phyloP scores from a whole-genome alignment of 2,329 filamentous ascomycete genomes.

The Zasmidium angulare region DNA sequence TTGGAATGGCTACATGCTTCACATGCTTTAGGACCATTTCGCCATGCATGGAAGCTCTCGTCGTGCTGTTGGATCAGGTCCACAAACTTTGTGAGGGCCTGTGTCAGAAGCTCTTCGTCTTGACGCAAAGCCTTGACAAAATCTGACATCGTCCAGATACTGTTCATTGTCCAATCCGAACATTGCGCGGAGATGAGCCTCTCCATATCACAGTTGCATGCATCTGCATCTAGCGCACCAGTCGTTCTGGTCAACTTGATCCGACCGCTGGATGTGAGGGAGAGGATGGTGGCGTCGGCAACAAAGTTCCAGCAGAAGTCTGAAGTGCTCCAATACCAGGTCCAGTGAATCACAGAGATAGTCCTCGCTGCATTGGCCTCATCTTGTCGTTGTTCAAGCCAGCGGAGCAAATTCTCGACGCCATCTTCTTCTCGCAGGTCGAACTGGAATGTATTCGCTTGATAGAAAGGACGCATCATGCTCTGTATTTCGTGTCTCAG shows the following conservation, averaged over 20 bases:
- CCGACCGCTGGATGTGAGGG: conserved; percentile 8
- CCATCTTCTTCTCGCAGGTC: conserved; percentile 15
- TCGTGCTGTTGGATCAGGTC: conserved; percentile 16
- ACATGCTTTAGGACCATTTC: conserved; percentile 11
- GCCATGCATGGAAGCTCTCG: conserved; percentile 11
- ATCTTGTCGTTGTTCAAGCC: conserved; percentile 14
- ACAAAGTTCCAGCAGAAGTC: conserved; percentile 12
- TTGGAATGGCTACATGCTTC: conserved; percentile 9
- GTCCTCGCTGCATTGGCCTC: conserved; percentile 12
- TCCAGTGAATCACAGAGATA: conserved; percentile 17
- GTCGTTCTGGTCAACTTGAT: conserved; percentile 13
- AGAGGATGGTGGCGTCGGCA: conserved; percentile 14
- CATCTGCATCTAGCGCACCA: conserved; percentile 6
- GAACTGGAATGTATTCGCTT: conserved; percentile 17
- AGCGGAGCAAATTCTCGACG: conserved; percentile 4
- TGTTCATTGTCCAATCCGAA: conserved; percentile 20
- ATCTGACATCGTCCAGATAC: conserved; percentile 16
- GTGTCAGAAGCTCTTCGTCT: conserved; percentile 16
- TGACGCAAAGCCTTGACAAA: conserved; percentile 18
- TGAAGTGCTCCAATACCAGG: conserved; percentile 15
- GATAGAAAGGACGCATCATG: conserved; percentile 13
- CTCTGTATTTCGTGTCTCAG: conserved; percentile 1
- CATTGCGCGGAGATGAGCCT: conserved; percentile 14
- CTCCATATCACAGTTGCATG: conserved; percentile 16
- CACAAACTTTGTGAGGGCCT: conserved; percentile 17